These are phyloP conservation scores for Apophysomyces sp. DNA, from an alignment of 371 early-diverging fungal genomes.

Conservation along the genomic window DNA sequence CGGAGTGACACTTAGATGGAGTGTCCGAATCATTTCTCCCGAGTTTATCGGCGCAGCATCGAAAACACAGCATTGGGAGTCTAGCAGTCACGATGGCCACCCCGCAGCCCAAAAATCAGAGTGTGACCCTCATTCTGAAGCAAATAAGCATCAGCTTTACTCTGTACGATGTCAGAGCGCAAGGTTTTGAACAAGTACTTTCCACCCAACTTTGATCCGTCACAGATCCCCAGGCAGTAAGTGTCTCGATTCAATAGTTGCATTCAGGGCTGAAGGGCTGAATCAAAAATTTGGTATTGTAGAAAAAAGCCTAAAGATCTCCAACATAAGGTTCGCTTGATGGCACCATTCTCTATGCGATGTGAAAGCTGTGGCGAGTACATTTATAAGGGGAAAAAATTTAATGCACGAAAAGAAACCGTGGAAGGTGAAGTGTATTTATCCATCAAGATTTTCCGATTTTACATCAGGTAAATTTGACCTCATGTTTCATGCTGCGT, in stretches of 20 bases:
- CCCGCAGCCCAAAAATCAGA: no score
- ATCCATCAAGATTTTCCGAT: constrained; percentile 88
- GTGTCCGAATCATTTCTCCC: no score
- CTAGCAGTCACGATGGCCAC: no score
- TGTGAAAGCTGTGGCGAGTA: constrained; percentile 96
- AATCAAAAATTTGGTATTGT: constrained; percentile 49
- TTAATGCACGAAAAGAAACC: constrained; percentile 94
- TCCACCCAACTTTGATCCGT: constrained; percentile 94
- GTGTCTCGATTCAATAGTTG: not conserved
- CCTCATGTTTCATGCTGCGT: not conserved
- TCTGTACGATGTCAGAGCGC: constrained; percentile 71
- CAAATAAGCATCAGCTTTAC: no score
- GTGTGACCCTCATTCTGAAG: no score
- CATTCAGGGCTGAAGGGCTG: not conserved
- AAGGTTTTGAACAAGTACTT: constrained; percentile 92
- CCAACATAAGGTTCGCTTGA: constrained; percentile 93
- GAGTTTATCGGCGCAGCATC: no score
- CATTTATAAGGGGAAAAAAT: constrained; percentile 96
- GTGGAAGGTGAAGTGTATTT: constrained; percentile 84
- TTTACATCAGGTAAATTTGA: constrained; percentile 78
- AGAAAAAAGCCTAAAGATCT: constrained; percentile 78
- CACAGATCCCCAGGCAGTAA: constrained; percentile 50
- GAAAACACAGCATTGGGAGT: no score
- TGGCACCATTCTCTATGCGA: constrained; percentile 98
- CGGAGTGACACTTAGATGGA: no score